Base-by-base conservation (phyloP, 2,329 filamentous ascomycete genomes). In the Paecilomyces dactylethromorphus region DNA sequence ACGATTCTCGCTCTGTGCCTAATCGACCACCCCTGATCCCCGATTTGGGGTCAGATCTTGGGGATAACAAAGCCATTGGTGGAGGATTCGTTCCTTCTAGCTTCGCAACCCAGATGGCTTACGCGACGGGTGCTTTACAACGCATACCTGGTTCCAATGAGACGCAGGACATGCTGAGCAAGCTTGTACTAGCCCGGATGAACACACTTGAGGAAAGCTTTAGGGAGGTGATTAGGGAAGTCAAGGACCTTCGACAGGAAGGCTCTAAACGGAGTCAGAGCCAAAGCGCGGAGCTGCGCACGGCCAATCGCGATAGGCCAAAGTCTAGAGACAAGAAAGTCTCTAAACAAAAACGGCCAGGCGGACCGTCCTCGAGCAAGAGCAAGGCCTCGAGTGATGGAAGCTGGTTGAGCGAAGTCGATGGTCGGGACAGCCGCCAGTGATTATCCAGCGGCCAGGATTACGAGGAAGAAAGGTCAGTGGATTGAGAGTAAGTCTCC, bases 201-300 rank as follows among this genome's bases (percentile, higher is more conserved):
- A 94, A 94, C 72, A 93, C 89, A 7, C 81, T 97, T 1, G 92
- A 97, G 71, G 91, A 96, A 74, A 89, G 92, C 13, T 93, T 97
- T 72, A 84, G 89, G 2, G 91, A 96, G 60, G 87, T 96, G n/a
- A 84, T 92, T 58, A 86, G 85, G 62, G 91, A 94, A 72, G 87
- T 96, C 71, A 86, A 89, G 62, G 84, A 86, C 56, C 65, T 76
- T 22, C 62, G 76, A 84, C 71, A 84, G 79, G 74, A 74, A 72
- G 62, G 72, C 26, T 67, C 67, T 1, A 71, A 66, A 53, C 68
- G 67, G 15, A 71, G 69, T 26, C 66, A 67, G 26, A 71, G 66
- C 50, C 60, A 57, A 50, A 29, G 32, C 18, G 32, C 22, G 1
- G 53, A 53, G 21, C 49, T 31, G 29, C 21, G 24, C 7, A 24